These are phyloP conservation scores for Diaporthe citrichinensis DNA, from an alignment of 2,329 filamentous ascomycete genomes.

Conservation along the genomic window DNA sequence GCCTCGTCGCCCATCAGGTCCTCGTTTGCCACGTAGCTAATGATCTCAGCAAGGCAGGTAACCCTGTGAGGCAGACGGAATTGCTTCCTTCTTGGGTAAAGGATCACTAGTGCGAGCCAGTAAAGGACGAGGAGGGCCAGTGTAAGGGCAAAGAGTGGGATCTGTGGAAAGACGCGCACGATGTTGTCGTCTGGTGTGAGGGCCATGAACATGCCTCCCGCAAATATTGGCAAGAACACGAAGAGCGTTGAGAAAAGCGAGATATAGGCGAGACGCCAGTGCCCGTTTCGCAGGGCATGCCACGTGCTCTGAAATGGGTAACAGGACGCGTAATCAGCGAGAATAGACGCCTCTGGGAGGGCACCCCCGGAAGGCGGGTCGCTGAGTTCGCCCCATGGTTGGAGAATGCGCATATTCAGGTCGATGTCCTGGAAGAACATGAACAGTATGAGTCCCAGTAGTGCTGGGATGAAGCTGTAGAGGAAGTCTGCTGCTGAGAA, in stretches of 20 bases:
- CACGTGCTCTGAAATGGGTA: constrained; percentile 72
- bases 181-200: constrained; percentile 67
- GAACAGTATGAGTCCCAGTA: constrained; percentile 77
- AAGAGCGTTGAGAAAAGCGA: constrained; percentile 73
- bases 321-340: constrained; percentile 79
- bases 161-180: constrained; percentile 79
- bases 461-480: constrained; percentile 81
- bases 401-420: constrained; percentile 73
- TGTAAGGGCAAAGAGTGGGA: constrained; percentile 80
- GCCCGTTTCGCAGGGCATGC: constrained; percentile 70
- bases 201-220: constrained; percentile 81
- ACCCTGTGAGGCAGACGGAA: constrained; percentile 81
- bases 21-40: constrained; percentile 82
- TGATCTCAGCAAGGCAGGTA: constrained; percentile 80
- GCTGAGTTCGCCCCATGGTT: constrained; percentile 77
- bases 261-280: constrained; percentile 75
- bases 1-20: constrained; percentile 80
- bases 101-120: constrained; percentile 71
- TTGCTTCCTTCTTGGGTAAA: constrained; percentile 72
- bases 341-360: constrained; percentile 72
- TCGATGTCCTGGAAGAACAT: constrained; percentile 78
- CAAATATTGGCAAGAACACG: constrained; percentile 75
- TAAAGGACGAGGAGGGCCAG: constrained; percentile 81
- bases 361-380: constrained; percentile 66
- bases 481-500: constrained; percentile 92